phyloP scores from a whole-genome alignment of 441 rosid genomes.

The Gossypium davidsonii region DNA sequence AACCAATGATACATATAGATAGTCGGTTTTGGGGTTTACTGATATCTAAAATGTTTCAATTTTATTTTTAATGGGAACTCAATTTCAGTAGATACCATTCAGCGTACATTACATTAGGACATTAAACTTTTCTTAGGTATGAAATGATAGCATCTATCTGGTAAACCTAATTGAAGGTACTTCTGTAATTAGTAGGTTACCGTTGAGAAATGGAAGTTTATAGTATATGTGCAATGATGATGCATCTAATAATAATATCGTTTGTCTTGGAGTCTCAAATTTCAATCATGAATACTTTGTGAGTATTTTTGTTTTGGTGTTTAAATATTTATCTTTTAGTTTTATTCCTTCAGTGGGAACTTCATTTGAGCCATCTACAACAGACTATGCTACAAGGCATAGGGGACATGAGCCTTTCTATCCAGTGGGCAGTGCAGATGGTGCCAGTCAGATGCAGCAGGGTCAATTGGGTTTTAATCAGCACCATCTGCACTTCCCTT shows the following conservation, averaged over 20 bases:
- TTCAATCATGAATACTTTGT: neutral
- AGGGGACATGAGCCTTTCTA: conserved; percentile 18
- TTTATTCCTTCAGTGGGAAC: conserved; percentile 9
- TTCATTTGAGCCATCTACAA: conserved; percentile 10
- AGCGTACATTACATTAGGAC: neutral
- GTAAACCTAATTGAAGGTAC: neutral
- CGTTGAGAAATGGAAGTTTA: neutral
- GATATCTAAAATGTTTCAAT: neutral
- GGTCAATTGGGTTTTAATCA: conserved; percentile 10
- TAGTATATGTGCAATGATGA: neutral
- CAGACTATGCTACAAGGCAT: conserved; percentile 15
- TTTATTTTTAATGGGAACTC: neutral
- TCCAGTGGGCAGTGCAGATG: conserved; percentile 11
- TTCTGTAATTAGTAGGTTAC: neutral
- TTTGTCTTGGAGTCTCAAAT: neutral
- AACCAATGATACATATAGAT: neutral
- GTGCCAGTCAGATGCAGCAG: conserved; percentile 18
- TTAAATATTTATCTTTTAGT: neutral
- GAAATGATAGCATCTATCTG: conserved; percentile 2
- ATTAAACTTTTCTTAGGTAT: conserved; percentile 5
- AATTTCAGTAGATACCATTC: neutral
- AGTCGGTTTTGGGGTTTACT: neutral
- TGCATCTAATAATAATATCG: neutral
- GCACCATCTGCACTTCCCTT: conserved; percentile 16
- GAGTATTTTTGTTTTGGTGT: neutral